Base-by-base conservation (phyloP, 331 rosid species). In the Cydonia oblonga region DNA sequence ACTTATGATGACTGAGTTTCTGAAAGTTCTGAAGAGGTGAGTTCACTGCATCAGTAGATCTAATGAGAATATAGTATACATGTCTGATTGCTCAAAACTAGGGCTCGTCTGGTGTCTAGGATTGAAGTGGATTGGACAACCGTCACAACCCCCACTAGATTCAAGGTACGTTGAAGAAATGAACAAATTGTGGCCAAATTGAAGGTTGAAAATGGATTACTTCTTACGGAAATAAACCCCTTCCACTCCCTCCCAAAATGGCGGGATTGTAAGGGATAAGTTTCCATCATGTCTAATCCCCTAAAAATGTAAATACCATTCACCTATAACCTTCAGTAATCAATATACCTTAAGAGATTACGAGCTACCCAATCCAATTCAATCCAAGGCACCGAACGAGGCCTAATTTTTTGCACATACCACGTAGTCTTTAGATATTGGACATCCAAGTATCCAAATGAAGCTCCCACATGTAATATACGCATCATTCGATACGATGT, bases 1-100 rank as follows among this genome's bases (percentile, higher is more conserved):
- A 70, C 84, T 35, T 89, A 38, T 33, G 82, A 76, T 79, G 90
- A 87, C 72, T 82, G 83, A 86, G 71, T 72, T 85, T 75, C 53
- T 63, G 54, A 61, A 64, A 74, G 75, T 49, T 53, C 68, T n/a
- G 69, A 71, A 59, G 76, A 73, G 87, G 92, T 83, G 76, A 77
- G 81, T 69, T 78, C 71, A 42, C 32, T 62, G 58, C 75, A 22
- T 66, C 38, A 54, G 40, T 70, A 54, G n/a, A 28, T 53, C 63
- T 25, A 14, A 59, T 59, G 33, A 69, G 73, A 20, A 28, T 16
- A 19, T 52, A 12, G 38, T 52, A 30, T 2, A 14, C 29, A 6
- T 23, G 22, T 16, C n/a, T 53, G 16, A 24, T 53, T 69, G 44
- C 28, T 38, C 46, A 58, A 53, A 51, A 20, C 23, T 69, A 10